These are phyloP conservation scores for Sporothrix schenckii DNA, from an alignment of 2,329 filamentous ascomycete genomes.

Conservation along the genomic window DNA sequence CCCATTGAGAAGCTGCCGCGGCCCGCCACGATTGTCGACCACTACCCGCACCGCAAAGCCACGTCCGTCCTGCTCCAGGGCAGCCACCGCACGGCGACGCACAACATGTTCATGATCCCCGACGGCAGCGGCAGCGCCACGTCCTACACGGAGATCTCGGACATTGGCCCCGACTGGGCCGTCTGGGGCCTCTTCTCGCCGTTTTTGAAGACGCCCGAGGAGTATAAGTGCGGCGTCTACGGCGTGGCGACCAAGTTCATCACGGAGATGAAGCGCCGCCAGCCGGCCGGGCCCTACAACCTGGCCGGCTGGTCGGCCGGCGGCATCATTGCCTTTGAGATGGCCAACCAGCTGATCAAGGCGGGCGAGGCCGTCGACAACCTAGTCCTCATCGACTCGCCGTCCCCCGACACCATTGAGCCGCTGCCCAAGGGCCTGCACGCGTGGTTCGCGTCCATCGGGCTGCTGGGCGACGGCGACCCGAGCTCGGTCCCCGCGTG, in stretches of 20 bases:
- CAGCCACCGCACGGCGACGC: conserved; percentile 52
- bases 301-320: conserved; percentile 77
- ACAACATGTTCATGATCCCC: conserved; percentile 58
- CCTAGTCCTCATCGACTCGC: conserved; percentile 67
- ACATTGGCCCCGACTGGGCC: conserved; percentile 51
- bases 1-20: conserved; percentile 52
- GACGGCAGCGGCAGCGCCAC: conserved; percentile 64
- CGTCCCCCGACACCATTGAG: conserved; percentile 68
- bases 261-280: conserved; percentile 69
- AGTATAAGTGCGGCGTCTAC: conserved; percentile 67
- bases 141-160: conserved; percentile 65
- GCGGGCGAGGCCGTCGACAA: conserved; percentile 61
- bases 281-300: conserved; percentile 68
- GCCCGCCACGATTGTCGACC: conserved; percentile 47
- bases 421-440: conserved; percentile 66
- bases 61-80: conserved; percentile 55
- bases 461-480: conserved; percentile 66
- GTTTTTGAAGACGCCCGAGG: conserved; percentile 69
- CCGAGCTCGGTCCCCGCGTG: conserved; percentile 67
- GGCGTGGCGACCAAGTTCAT: conserved; percentile 68
- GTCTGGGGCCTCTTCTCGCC: conserved; percentile 67
- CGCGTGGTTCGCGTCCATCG: conserved; percentile 72
- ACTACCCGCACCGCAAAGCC: conserved; percentile 56
- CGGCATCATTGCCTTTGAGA: conserved; percentile 71
- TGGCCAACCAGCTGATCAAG: conserved; percentile 62